Base-by-base conservation (phyloP, 2,329 filamentous ascomycete species). In the Graphiopsis chlorocephala region DNA sequence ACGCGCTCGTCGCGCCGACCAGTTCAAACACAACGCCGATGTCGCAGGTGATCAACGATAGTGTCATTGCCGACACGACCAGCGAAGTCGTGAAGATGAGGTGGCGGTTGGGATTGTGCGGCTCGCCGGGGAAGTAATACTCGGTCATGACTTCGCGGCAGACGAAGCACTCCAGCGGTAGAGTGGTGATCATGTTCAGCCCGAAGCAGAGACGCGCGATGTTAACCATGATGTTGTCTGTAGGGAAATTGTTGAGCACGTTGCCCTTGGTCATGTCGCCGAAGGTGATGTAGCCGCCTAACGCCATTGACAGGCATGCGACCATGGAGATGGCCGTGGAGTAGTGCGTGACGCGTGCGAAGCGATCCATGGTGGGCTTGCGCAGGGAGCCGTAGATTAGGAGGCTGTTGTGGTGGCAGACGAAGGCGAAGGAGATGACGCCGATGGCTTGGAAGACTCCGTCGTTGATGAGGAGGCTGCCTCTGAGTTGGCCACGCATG, bases 171-270 rank as follows among this genome's bases (percentile, higher is more conserved):
- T 99, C 95, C 66, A 99, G 88, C 0, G 95, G 95, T 38, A 99
- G 83, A 1, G 95, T 98, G 15, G 95, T 97, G 72, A 99, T 87
- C 95, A 99, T 99, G 83, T 99, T 99, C 70, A 99, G 85, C 1
- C 95, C 95, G 75, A 99, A 98, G 79, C 92, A 97, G 81, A 99
- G 85, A 61, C 95, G 90, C 25, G 95, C 95, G 65, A 99, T 85
- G 78, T 97, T 98, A 75, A 98, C 93, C 87, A 98, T 90, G 71
- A 89, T 84, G 78, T 97, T 98, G 78, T 96, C 88, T 23, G 88
- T 83, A 1, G 93, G 91, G 75, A 99, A 98, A 80, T 99, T 99
- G 83, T 99, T 99, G 72, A 99, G 88, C 61, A 99, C 92, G 77
- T 99, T 99, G 75, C 95, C 95, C 70, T 93, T 83, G 4, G 95